Base-by-base conservation (phyloP, 768 basidiomycete genomes). In the Tubosaeta brunneosetosa region DNA sequence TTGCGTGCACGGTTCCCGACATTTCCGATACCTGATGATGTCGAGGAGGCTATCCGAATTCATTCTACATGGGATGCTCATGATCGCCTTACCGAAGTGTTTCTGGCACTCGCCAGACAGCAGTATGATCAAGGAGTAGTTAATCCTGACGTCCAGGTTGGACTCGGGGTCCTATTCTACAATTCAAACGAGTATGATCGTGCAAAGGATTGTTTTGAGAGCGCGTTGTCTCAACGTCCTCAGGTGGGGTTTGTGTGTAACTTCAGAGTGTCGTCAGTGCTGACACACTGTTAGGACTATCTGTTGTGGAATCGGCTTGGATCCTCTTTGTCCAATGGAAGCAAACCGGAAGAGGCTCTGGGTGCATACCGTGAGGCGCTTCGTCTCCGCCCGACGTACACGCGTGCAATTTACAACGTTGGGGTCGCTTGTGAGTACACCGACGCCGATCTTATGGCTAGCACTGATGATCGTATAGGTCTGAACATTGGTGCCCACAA, bases 321-420 rank as follows among this genome's bases (percentile, higher is more conserved):
- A 6, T 97, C 94, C 2, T 91, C 88, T 4, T 77, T 99, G 25
- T 95, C 94, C 6, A 99, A 99, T 66, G 93, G 91, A 1, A 91
- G 82, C 58, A 88, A 90, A 56, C 93, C 97, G 0, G 97, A 98
- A 68, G 92, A 94, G 67, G 94, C 95, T 4, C 72, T 93, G 9
- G 88, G 87, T 14, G 89, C 87, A 13, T 97, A 99, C 67, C 79
- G 89, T 53, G 85, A 94, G 66, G 97, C 97, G 0, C 77, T 99
- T 25, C 85, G 84, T 62, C 73, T 97, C 44, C 82, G 93, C 36
- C 97, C 97, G 26, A 94, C 93, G 0, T 99, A 97, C 67, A 98
- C 97, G 1, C 85, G 97, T 11, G 97, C 94, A 10, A 91, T 97
- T 22, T 97, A 95, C 66, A 99, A 99, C 62, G 91, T 99, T 33